Evolutionary conservation across 306 rosid genomes (phyloP), one percentile per base, ranked within the genome.

Genomic region (Hippophae tibetana): DNA sequence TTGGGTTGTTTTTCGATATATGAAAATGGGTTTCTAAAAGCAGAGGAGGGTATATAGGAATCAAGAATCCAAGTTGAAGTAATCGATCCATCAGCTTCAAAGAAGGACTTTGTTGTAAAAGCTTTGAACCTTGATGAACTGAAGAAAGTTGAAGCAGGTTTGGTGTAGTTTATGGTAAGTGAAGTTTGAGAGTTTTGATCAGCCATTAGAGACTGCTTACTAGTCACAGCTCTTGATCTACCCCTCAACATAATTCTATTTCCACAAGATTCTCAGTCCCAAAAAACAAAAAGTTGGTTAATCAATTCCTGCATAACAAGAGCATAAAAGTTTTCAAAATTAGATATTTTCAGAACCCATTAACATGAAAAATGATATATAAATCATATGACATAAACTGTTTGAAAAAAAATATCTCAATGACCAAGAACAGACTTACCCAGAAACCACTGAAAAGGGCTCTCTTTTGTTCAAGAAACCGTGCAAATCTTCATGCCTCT

Each of bases 41-140:
- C 77, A 14, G 70, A 64, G 43, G 80, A 63, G 7, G 80, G 75
- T 61, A 52, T 75, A 14, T 76, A 67, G 74, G 38, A 31, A 31
- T 87, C 95, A 48, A 92, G 86, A 43, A 80, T 76, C 44, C 93
- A 92, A 56, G 95, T 83, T 47, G 98, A 96, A 59, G 95, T 87
- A 18, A 70, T 58, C 13, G 76, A 9, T 60, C 76, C 62, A 38
- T 85, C 92, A 54, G 62, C 54, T 59, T 78, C 83, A 13, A 72
- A 74, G 54, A 74, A 69, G 55, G 77, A 71, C 62, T 79, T 83
- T 5, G 61, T 52, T 31, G 79, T 72, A 64, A 83, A 75, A 51
- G 83, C 85, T 76, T 77, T 69, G 45, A 83, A 85, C 46, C 76
- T 85, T 44, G 87, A 83, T 26, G 89, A 83, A 45, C 58, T 83